phyloP scores from a whole-genome alignment of 257 asterid genomes.

The Schizonepeta tenuifolia region DNA sequence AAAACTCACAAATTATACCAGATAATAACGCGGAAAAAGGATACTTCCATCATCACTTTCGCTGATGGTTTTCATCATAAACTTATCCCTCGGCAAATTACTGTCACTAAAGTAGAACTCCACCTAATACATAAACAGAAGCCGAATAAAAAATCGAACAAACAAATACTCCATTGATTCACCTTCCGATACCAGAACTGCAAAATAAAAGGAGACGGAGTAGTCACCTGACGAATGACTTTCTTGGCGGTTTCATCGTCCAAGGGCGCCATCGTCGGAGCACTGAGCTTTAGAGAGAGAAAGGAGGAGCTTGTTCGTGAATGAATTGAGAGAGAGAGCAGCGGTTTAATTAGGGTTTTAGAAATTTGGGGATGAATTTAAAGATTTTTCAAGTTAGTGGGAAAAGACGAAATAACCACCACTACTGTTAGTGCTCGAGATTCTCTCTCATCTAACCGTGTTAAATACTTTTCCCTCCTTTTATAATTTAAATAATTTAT shows the following conservation, averaged over 20 bases:
- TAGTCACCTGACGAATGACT: conserved; percentile 84
- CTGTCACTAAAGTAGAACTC: conserved; percentile 98
- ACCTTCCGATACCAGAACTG: neutral
- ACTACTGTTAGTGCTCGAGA: neutral
- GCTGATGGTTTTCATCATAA: conserved; percentile 62
- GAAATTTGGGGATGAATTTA: conserved; percentile 14
- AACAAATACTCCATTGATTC: neutral
- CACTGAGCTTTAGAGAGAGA: neutral
- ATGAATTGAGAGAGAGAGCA: neutral
- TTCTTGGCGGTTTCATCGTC: conserved; percentile 80
- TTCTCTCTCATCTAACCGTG: neutral
- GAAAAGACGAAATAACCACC: conserved; percentile 31
- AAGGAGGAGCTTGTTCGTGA: conserved; percentile 1
- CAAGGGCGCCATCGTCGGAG: conserved; percentile 56
- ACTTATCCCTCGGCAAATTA: conserved; percentile 87
- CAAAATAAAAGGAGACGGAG: neutral
- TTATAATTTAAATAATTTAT: neutral
- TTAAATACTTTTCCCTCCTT: neutral
- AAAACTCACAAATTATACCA: neutral
- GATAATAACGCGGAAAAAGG: conserved; percentile 41
- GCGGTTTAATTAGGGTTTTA: conserved; percentile 66
- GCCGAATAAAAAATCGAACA: neutral
- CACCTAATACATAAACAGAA: conserved; percentile 55
- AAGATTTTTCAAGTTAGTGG: neutral
- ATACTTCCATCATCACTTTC: conserved; percentile 94